phyloP scores from a whole-genome alignment of 257 asterid genomes.

The Eustoma russellianum region DNA sequence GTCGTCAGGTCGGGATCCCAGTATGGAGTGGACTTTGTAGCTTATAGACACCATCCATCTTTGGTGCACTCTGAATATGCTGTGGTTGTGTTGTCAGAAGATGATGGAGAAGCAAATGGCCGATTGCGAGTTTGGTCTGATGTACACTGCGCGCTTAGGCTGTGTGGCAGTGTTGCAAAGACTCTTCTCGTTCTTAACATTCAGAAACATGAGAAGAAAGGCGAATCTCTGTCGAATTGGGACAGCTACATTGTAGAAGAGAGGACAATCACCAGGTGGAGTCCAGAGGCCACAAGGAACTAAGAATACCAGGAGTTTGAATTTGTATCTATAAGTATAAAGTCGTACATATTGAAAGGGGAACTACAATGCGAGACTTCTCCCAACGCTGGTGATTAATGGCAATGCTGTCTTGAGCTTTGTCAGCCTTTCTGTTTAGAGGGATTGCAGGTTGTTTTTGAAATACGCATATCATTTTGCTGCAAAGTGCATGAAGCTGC shows the following conservation, averaged over 20 bases:
- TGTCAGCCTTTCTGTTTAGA: no score
- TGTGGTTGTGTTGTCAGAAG: slow-evolving; percentile 37
- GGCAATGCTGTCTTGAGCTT: no score
- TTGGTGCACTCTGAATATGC: slow-evolving; percentile 85
- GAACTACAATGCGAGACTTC: no score
- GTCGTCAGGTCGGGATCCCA: slow-evolving; percentile 61
- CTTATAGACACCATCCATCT: slow-evolving; percentile 76
- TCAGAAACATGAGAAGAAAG: slow-evolving; percentile 11
- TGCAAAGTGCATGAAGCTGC: no score
- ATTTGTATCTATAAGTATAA: no score
- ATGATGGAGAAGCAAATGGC: slow-evolving; percentile 19
- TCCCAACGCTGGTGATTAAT: no score
- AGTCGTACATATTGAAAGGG: no score
- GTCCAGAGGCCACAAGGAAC: slow-evolving; percentile 51
- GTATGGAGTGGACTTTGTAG: slow-evolving; percentile 75
- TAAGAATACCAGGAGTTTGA: background rate
- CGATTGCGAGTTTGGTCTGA: slow-evolving; percentile 85
- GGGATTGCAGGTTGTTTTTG: no score
- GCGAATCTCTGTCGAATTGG: slow-evolving; percentile 21
- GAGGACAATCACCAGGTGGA: slow-evolving; percentile 59
- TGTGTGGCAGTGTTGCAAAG: slow-evolving; percentile 80
- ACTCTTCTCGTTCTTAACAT: slow-evolving; percentile 51
- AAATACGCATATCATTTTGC: no score
- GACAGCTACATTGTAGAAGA: slow-evolving; percentile 42
- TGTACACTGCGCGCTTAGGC: slow-evolving; percentile 65